Percentiles rank a stretch among this genome's conserved stretches.
phyloP scores from a whole-genome alignment of 2,329 filamentous ascomycete species.

The Beauveria rudraprayagi region DNA sequence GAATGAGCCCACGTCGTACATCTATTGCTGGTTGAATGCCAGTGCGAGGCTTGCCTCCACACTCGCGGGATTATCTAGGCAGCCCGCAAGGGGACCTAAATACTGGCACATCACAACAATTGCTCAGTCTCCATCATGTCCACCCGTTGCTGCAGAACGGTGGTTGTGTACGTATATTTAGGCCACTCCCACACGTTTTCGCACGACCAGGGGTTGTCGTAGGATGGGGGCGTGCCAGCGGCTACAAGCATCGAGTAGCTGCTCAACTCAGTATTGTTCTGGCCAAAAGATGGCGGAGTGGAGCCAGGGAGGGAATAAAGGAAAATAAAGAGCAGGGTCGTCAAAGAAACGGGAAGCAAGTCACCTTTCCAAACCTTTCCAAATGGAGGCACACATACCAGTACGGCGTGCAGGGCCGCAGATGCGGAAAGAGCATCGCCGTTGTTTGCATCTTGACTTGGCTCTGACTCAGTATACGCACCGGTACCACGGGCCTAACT shows the following conservation, averaged over 20 bases:
- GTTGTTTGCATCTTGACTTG: background rate
- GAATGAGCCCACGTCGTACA: no score
- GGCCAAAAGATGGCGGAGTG: background rate
- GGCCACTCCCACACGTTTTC: background rate
- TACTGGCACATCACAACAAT: background rate
- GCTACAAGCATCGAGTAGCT: background rate
- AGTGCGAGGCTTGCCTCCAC: background rate
- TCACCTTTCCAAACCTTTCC: background rate
- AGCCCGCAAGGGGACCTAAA: background rate
- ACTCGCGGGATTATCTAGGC: background rate
- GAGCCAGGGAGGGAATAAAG: background rate
- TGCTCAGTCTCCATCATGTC: background rate
- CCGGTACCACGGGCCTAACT: background rate
- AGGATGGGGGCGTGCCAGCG: conserved; percentile 4
- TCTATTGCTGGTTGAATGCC: background rate
- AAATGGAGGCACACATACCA: background rate
- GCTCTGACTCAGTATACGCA: background rate
- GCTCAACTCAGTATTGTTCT: background rate
- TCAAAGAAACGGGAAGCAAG: background rate
- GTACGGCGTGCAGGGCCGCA: background rate
- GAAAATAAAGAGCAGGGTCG: background rate
- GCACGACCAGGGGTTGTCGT: background rate
- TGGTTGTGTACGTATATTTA: background rate
- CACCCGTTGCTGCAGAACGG: background rate
- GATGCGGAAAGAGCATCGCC: background rate